These are phyloP conservation scores for Panaeolus cyanescens DNA, from an alignment of 768 basidiomycete species.

Conservation along the genomic window DNA sequence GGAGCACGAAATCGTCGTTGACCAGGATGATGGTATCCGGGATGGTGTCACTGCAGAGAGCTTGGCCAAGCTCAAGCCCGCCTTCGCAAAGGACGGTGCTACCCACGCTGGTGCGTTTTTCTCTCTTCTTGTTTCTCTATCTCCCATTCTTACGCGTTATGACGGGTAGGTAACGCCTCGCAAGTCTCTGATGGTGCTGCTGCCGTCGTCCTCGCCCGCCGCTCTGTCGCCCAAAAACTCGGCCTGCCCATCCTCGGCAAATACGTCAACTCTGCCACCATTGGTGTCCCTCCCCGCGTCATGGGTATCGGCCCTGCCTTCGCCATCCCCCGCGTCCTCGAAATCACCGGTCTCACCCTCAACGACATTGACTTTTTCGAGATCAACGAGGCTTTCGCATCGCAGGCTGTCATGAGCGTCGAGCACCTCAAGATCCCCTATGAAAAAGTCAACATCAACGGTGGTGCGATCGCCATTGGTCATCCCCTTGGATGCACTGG, in stretches of 20 bases:
- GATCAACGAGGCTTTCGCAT: slow-evolving; percentile 92
- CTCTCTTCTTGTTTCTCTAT: slow-evolving; percentile 47
- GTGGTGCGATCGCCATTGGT: slow-evolving; percentile 89
- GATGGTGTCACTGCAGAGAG: slow-evolving; percentile 82
- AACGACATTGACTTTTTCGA: slow-evolving; percentile 89
- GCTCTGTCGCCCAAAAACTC: slow-evolving; percentile 78
- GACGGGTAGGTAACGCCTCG: slow-evolving; percentile 37
- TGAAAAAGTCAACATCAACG: slow-evolving; percentile 83
- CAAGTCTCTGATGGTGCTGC: slow-evolving; percentile 94
- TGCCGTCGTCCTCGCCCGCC: slow-evolving; percentile 53
- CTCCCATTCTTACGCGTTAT: slow-evolving; percentile 74
- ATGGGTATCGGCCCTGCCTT: slow-evolving; percentile 93
- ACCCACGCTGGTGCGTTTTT: slow-evolving; percentile 65
- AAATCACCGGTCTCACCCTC: slow-evolving; percentile 61
- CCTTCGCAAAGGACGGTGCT: slow-evolving; percentile 72
- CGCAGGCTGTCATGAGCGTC: slow-evolving; percentile 75
- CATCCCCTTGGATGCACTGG: slow-evolving; percentile 90
- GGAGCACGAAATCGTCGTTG: slow-evolving; percentile 67
- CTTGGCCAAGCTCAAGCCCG: slow-evolving; percentile 81
- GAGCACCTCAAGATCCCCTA: slow-evolving; percentile 69
- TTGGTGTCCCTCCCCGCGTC: slow-evolving; percentile 84
- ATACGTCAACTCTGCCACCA: slow-evolving; percentile 66
- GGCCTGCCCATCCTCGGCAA: slow-evolving; percentile 89
- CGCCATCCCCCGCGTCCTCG: slow-evolving; percentile 79
- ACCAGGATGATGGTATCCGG: slow-evolving; percentile 83